These are phyloP conservation scores for Drechslerella dactyloides DNA, from an alignment of 2,329 filamentous ascomycete genomes.

Conservation along the genomic window DNA sequence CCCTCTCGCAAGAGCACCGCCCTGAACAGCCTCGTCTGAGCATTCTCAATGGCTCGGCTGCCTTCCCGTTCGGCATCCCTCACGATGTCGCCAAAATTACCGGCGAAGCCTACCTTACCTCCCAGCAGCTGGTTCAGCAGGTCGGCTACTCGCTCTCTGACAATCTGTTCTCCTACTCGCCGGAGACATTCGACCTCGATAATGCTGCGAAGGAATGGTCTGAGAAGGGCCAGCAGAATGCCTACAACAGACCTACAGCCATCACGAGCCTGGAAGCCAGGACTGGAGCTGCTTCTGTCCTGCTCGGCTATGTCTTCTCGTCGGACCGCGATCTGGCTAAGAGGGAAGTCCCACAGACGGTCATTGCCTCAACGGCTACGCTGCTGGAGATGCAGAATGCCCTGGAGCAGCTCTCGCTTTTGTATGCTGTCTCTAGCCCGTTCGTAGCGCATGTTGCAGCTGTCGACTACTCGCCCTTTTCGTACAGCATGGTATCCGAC, in stretches of 20 bases:
- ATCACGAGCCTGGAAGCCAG: slow-evolving; percentile 85
- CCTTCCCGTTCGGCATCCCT: slow-evolving; percentile 53
- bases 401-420: slow-evolving; percentile 86
- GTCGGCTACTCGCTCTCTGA: slow-evolving; percentile 93
- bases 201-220: slow-evolving; percentile 80
- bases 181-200: slow-evolving; percentile 90
- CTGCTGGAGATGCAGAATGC: slow-evolving; percentile 79
- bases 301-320: slow-evolving; percentile 96
- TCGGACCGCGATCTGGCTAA: slow-evolving; percentile 93
- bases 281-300: slow-evolving; percentile 85
- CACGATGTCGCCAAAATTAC: slow-evolving; percentile 63
- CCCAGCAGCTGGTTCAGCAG: slow-evolving; percentile 92
- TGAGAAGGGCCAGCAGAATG: slow-evolving; percentile 73
- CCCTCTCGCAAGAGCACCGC: slow-evolving; percentile 32
- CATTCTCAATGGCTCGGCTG: slow-evolving; percentile 53
- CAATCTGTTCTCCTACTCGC: slow-evolving; percentile 88
- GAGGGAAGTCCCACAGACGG: slow-evolving; percentile 86
- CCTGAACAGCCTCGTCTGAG: slow-evolving; percentile 52
- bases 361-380: slow-evolving; percentile 84
- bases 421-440: slow-evolving; percentile 90
- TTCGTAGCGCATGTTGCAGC: slow-evolving; percentile 92
- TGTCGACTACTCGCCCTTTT: slow-evolving; percentile 76
- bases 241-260: slow-evolving; percentile 65
- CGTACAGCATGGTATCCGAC: slow-evolving; percentile 79
- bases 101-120: slow-evolving; percentile 89